Conservation (phyloP, 2,329 filamentous ascomycete genomes). For the Metarhizium rileyi region DNA sequence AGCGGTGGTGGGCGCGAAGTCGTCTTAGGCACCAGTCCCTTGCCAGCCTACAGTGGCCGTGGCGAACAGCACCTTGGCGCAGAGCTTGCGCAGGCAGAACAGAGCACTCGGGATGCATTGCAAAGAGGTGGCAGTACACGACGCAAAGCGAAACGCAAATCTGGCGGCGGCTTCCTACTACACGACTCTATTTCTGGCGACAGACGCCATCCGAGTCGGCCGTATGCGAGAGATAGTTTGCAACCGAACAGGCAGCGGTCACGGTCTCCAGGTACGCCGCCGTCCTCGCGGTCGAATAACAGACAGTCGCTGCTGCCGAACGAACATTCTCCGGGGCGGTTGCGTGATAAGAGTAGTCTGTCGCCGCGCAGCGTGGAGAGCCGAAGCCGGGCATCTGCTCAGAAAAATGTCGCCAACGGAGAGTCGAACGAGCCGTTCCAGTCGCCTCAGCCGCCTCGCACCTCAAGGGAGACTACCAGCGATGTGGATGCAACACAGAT, state of each 20-base stretch:
- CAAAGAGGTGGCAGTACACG: conserved; percentile 17
- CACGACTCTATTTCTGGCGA: conserved; percentile 30
- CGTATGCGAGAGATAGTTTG: conserved; percentile 15
- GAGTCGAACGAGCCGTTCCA: neutral
- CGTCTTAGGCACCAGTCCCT: conserved; percentile 8
- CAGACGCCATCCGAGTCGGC: conserved; percentile 22
- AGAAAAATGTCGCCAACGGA: neutral
- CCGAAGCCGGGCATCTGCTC: neutral
- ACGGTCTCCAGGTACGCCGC: neutral
- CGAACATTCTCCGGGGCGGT: neutral
- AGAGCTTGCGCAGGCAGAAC: neutral
- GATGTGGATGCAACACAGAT: conserved; percentile 80
- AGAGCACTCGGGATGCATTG: neutral
- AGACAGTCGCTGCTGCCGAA: neutral
- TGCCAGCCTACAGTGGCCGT: conserved; percentile 6
- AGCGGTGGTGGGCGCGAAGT: conserved; percentile 13
- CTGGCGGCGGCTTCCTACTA: conserved; percentile 42
- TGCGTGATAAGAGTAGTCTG: neutral
- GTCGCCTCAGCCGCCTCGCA: neutral
- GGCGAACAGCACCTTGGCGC: conserved; percentile 7
- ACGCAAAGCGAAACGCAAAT: conserved; percentile 31
- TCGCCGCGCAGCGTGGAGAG: neutral
- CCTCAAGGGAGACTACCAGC: conserved; percentile 21
- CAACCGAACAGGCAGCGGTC: conserved; percentile 13
- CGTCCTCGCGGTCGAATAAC: conserved; percentile 1